Evolutionary conservation across 2,329 filamentous ascomycete species (phyloP), one percentile per base, ranked within the genome.

Genomic region (Fusarium proliferatum): DNA sequence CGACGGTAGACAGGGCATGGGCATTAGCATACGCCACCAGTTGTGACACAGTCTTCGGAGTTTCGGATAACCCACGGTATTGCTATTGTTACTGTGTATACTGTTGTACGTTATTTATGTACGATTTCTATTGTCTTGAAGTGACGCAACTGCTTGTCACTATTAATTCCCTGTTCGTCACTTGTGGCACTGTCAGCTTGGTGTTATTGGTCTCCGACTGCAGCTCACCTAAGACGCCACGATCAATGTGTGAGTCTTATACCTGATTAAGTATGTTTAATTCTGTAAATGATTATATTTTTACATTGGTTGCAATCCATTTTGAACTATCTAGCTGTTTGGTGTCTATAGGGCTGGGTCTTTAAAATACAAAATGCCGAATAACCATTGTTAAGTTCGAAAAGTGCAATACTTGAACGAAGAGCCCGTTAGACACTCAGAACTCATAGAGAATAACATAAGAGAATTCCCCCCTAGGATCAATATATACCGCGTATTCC

Each of bases 11-110:
- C 56, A 36, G 33, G 55, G 33, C 41, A 51, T 61, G 62, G 57
- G 42, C 36, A 51, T 61, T 63, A 55, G 62, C 66, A 74, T 71
- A 77, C 65, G 63, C 73, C 68, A 77, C 64, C 58, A 45, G 60
- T 68, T 74, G 75, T 73, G 52, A 46, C 69, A 76, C 73, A 42
- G 57, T 57, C 58, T 64, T 76, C 72, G 72, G 75, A 63, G 61
- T 64, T 76, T 76, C 75, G 73, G 72, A 67, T 60, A 65, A 71
- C 46, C 26, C 41, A 59, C 70, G 63, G 65, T 55, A 56, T 63
- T 60, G 41, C 36, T 57, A 23, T 56, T 53, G 28, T 57, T 52
- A 38, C 56, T 28, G 19, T 19, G 38, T 42, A 46, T 16, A 45
- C 46, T 36, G 30, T 56, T 51, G 42, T 48, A n/a, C 38, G 16